phyloP scores from a whole-genome alignment of 331 rosid genomes.

The Quercus tomentella region DNA sequence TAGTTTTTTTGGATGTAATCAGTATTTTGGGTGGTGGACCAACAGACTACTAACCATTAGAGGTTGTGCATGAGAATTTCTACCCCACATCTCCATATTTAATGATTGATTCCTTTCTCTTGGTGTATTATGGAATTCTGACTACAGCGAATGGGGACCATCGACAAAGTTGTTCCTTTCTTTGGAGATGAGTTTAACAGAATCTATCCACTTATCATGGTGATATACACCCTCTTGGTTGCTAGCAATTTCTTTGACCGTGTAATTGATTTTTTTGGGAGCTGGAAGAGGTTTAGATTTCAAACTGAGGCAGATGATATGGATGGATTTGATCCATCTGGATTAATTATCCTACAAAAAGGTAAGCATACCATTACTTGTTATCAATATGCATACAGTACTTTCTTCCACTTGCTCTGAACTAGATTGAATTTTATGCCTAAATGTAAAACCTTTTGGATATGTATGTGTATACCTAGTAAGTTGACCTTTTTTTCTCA shows the following conservation, averaged over 20 bases:
- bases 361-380: conserved; percentile 43
- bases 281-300: conserved; percentile 80
- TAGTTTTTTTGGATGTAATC: background rate
- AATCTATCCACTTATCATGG: conserved; percentile 96
- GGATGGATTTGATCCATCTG: conserved; percentile 91
- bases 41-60: background rate
- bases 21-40: conserved; percentile 7
- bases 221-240: conserved; percentile 86
- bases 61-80: background rate
- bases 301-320: conserved; percentile 80
- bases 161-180: conserved; percentile 78
- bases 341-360: conserved; percentile 81
- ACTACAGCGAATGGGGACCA: conserved; percentile 94
- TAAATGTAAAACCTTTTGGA: background rate
- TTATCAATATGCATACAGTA: background rate
- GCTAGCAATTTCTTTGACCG: conserved; percentile 88
- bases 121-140: conserved; percentile 24
- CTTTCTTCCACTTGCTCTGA: background rate
- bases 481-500: conserved; percentile 23
- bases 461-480: background rate
- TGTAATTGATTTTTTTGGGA: conserved; percentile 70
- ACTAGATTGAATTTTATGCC: background rate
- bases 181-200: conserved; percentile 78
- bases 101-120: conserved; percentile 13
- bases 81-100: conserved; percentile 1